Percentiles rank a stretch among this genome's conserved stretches.
phyloP scores from a whole-genome alignment of 257 asterid genomes.

The Solanum ossicruentum region DNA sequence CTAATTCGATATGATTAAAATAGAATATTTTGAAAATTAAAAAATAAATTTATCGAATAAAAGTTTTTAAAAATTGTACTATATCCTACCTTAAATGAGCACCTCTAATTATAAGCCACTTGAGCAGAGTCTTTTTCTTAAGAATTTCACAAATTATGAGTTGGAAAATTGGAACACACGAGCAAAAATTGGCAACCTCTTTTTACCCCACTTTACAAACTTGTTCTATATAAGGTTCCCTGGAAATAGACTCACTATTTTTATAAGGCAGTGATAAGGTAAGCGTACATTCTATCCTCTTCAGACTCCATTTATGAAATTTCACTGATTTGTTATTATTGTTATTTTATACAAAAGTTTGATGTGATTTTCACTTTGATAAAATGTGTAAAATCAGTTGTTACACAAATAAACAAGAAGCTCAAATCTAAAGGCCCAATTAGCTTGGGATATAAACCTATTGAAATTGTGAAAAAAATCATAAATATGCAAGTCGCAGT shows the following conservation, averaged over 20 bases:
- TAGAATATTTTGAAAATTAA: neutral
- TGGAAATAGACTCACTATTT: too few species aligned
- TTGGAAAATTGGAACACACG: neutral
- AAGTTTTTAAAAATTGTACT: accelerated
- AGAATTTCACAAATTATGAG: neutral
- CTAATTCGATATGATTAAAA: neutral
- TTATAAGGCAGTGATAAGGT: too few species aligned
- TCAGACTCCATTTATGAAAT: too few species aligned
- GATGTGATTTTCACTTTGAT: too few species aligned
- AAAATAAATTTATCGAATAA: too few species aligned
- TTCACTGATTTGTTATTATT: too few species aligned
- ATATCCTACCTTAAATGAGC: neutral
- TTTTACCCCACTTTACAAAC: neutral
- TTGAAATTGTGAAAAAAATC: neutral
- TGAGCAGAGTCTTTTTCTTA: neutral
- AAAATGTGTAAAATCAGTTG: neutral
- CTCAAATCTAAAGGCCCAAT: neutral
- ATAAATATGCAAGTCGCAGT: neutral
- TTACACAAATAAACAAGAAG: neutral
- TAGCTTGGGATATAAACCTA: neutral
- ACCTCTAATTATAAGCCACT: neutral
- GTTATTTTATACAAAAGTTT: neutral
- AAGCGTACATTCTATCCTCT: too few species aligned
- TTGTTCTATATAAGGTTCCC: too few species aligned
- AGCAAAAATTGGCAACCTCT: neutral